Percentiles rank a stretch among this genome's conserved stretches.
phyloP scores from a whole-genome alignment of 352 stramenopile genomes.

The Phytophthora hybrid region DNA sequence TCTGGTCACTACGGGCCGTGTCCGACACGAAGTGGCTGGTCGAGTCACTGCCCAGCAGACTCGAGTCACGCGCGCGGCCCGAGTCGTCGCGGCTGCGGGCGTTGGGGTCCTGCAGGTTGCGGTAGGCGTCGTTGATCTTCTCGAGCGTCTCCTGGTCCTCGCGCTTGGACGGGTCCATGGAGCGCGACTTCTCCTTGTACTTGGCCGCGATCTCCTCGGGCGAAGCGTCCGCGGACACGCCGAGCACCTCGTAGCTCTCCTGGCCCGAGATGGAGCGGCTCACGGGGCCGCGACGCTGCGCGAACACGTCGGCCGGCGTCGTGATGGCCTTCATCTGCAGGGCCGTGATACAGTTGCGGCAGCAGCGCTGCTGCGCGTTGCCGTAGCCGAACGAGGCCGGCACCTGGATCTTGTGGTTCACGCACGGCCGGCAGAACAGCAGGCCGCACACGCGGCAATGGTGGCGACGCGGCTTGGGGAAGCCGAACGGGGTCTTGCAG shows the following conservation, averaged over 20 bases:
- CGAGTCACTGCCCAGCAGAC: constrained; percentile 38
- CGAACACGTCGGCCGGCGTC: constrained; percentile 86
- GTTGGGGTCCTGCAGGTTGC: constrained; percentile 72
- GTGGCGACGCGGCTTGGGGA: constrained; percentile 83
- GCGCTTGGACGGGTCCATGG: constrained; percentile 67
- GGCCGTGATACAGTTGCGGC: constrained; percentile 82
- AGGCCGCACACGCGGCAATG: constrained; percentile 88
- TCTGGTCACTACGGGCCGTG: constrained; percentile 84
- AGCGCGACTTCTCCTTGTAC: constrained; percentile 77
- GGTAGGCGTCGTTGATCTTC: constrained; percentile 84
- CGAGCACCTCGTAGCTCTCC: constrained; percentile 74
- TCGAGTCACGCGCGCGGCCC: constrained; percentile 66
- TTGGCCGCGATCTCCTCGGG: constrained; percentile 80
- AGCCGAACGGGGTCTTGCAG: constrained; percentile 84
- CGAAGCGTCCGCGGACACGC: constrained; percentile 69
- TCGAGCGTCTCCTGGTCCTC: constrained; percentile 77
- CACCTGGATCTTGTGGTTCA: constrained; percentile 88
- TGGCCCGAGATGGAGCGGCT: constrained; percentile 53
- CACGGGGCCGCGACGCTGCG: constrained; percentile 70
- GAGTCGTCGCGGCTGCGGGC: constrained; percentile 69
- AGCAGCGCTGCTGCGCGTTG: constrained; percentile 78
- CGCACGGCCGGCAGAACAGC: constrained; percentile 82
- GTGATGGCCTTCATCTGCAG: constrained; percentile 90
- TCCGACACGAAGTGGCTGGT: constrained; percentile 69
- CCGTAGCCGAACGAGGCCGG: constrained; percentile 85